Percentiles rank a stretch among this genome's conserved stretches.
Conservation (phyloP, 2,329 filamentous ascomycete genomes). For the Scopulariopsis brevicaulis region DNA sequence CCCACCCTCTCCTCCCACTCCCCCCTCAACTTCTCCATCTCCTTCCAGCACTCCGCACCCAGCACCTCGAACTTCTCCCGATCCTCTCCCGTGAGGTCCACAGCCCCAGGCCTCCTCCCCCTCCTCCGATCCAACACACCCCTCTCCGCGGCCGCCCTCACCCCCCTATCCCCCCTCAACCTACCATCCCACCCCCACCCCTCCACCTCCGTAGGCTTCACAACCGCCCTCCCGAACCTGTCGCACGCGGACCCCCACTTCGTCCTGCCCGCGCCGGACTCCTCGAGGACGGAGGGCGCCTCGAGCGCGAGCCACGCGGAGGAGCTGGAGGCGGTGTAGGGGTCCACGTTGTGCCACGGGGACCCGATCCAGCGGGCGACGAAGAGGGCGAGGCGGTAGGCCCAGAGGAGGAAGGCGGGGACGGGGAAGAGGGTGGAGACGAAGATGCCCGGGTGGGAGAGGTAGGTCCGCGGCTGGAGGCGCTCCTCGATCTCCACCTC, state of each 20-base stretch:
- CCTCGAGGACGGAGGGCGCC: constrained; percentile 49
- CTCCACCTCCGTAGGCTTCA: constrained; percentile 71
- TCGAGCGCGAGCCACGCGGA: constrained; percentile 70
- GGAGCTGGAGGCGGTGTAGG: constrained; percentile 66
- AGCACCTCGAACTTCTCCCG: constrained; percentile 49
- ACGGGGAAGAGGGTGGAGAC: constrained; percentile 73
- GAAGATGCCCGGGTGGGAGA: constrained; percentile 80
- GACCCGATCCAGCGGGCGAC: constrained; percentile 69
- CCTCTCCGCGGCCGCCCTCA: constrained; percentile 14
- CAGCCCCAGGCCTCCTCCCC: constrained; percentile 47
- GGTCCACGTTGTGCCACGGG: constrained; percentile 73
- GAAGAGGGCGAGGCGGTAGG: constrained; percentile 58
- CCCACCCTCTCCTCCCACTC: constrained; percentile 47
- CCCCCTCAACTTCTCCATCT: constrained; percentile 59
- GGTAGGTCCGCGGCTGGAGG: constrained; percentile 52
- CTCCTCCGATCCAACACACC: constrained; percentile 38
- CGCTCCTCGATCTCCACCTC: constrained; percentile 7
- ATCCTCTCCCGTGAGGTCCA: constrained; percentile 48
- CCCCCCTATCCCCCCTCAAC: constrained; percentile 21
- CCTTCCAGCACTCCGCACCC: constrained; percentile 51
- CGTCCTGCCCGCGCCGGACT: constrained; percentile 35
- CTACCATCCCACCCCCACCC: constrained; percentile 70
- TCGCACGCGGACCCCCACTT: constrained; percentile 83
- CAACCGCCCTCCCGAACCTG: constrained; percentile 41
- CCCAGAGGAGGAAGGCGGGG: constrained; percentile 36